These are phyloP conservation scores for Staphylotrichum longicolle DNA, from an alignment of 495 filamentous ascomycete species.

Conservation along the genomic window DNA sequence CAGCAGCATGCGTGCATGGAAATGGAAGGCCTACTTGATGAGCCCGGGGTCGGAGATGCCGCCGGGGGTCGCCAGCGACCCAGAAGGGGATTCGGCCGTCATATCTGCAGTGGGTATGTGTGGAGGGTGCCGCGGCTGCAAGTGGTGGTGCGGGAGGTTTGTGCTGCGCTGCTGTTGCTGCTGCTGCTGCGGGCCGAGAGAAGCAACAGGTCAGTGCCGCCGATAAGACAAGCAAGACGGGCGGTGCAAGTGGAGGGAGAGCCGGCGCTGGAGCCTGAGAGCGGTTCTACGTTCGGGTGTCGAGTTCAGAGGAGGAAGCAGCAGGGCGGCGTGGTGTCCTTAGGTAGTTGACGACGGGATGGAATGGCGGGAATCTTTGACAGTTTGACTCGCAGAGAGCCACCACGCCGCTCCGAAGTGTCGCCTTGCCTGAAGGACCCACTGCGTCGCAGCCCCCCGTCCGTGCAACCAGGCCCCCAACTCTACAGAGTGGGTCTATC, in stretches of 20 bases:
- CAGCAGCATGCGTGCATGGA: background rate
- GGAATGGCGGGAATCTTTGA: conserved; percentile 20
- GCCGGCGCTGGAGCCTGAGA: background rate
- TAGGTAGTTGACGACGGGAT: background rate
- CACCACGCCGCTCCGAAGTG: background rate
- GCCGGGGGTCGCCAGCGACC: conserved; percentile 42
- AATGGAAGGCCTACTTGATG: conserved; percentile 48
- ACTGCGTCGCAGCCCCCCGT: conserved; percentile 15
- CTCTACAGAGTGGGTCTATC: no score
- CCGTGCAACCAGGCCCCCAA: conserved; percentile 2
- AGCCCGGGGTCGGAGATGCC: conserved; percentile 60
- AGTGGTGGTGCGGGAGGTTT: conserved; percentile 7
- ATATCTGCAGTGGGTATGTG: conserved; percentile 24
- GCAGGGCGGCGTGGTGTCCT: background rate
- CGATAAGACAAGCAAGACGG: background rate
- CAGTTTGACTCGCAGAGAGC: conserved; percentile 16
- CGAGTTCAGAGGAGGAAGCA: background rate
- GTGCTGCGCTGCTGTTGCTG: background rate
- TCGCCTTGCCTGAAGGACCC: conserved; percentile 16
- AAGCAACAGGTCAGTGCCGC: background rate
- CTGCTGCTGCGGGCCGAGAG: background rate
- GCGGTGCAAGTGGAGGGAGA: background rate
- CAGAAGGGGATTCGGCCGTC: conserved; percentile 31
- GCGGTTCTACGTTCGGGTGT: background rate
- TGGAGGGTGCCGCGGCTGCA: conserved; percentile 8